A percentile compares a stretch with the other conserved stretches of the same genome.
These are phyloP conservation scores for Plasmopara viticola DNA, from an alignment of 352 stramenopile species.

Conservation along the genomic window DNA sequence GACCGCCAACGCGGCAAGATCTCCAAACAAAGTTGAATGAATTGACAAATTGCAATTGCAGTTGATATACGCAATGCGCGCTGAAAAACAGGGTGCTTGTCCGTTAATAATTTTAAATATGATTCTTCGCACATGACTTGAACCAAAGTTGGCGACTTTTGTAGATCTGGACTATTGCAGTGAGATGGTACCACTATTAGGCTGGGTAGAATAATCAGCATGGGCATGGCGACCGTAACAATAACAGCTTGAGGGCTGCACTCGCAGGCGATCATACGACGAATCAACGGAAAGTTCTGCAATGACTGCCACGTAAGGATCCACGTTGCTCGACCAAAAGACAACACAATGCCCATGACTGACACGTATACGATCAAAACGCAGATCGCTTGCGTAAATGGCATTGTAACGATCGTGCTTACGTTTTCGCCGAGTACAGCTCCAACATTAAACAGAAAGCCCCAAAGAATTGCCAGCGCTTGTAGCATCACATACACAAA, in stretches of 20 bases:
- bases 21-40: slow-evolving; percentile 79
- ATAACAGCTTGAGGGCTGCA: slow-evolving; percentile 75
- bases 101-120: slow-evolving; percentile 80
- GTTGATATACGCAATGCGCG: slow-evolving; percentile 71
- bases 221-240: slow-evolving; percentile 60
- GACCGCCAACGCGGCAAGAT: slow-evolving; percentile 70
- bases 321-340: slow-evolving; percentile 79
- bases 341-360: slow-evolving; percentile 80
- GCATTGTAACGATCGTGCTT: slow-evolving; percentile 82
- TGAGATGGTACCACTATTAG: slow-evolving; percentile 69
- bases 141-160: slow-evolving; percentile 28
- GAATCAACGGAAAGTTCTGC: slow-evolving; percentile 83
- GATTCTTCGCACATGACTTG: slow-evolving; percentile 72
- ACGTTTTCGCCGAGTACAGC: slow-evolving; percentile 83
- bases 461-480: slow-evolving; percentile 81
- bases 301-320: slow-evolving; percentile 87
- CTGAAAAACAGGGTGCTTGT: slow-evolving; percentile 80
- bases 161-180: slow-evolving; percentile 30
- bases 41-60: slow-evolving; percentile 77
- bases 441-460: slow-evolving; percentile 79
- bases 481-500: slow-evolving; percentile 84
- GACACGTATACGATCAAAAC: slow-evolving; percentile 77
- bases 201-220: slow-evolving; percentile 66
- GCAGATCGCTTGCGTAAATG: slow-evolving; percentile 61
- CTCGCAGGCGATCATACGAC: slow-evolving; percentile 74